Conservation (phyloP, 768 basidiomycete species). For the Psilocybe azurescens region DNA sequence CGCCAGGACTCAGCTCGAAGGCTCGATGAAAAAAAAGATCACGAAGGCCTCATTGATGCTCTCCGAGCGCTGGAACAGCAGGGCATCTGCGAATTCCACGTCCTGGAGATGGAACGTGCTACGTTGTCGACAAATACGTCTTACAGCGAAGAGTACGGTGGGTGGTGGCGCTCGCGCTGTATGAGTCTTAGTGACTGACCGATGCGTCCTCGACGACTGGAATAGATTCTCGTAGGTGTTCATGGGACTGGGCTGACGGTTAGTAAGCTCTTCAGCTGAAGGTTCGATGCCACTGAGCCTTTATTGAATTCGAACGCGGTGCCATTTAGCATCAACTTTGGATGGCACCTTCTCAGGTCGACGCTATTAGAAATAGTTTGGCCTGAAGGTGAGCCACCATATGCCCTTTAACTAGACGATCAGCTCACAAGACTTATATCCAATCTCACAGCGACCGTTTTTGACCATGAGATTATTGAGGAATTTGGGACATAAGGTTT, state of each 20-base stretch:
- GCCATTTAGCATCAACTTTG: constrained; percentile 55
- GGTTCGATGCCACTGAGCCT: background rate
- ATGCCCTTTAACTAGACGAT: background rate
- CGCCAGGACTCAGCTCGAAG: constrained; percentile 46
- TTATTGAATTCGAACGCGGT: constrained; percentile 2
- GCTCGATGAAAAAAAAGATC: constrained; percentile 26
- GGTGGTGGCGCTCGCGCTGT: constrained; percentile 16
- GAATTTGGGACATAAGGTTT: constrained; percentile 42
- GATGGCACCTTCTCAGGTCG: constrained; percentile 65
- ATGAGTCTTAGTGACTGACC: constrained; percentile 3
- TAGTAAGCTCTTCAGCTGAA: constrained; percentile 7
- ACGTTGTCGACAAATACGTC: constrained; percentile 24
- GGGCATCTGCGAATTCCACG: constrained; percentile 26
- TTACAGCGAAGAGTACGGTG: constrained; percentile 28
- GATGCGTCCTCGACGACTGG: constrained; percentile 1
- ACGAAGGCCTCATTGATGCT: constrained; percentile 26
- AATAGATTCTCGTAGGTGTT: constrained; percentile 37
- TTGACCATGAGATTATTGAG: constrained; percentile 42
- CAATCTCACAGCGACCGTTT: background rate
- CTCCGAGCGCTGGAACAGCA: constrained; percentile 26
- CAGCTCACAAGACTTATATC: background rate
- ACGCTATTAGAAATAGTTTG: constrained; percentile 73
- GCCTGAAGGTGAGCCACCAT: constrained; percentile 53
- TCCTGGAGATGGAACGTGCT: constrained; percentile 27
- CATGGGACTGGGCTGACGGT: constrained; percentile 68